Conservation (phyloP, 306 rosid species). For the Trifolium fragiferum region DNA sequence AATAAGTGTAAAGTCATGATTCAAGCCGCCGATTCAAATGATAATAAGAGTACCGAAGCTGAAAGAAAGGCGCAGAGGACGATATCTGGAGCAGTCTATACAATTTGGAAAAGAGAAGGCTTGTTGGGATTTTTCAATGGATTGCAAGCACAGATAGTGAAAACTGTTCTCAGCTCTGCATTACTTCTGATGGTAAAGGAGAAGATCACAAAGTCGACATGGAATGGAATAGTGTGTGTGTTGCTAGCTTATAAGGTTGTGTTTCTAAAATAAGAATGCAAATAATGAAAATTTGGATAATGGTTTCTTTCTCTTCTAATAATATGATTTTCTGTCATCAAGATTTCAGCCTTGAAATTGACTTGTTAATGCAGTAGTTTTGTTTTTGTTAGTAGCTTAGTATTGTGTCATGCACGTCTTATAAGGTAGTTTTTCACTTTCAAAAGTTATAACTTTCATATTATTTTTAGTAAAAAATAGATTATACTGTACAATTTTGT, state of each 20-base stretch:
- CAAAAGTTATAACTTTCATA: too few species aligned
- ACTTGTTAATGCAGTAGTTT: conserved; percentile 4
- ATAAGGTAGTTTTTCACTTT: too few species aligned
- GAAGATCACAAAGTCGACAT: conserved; percentile 80
- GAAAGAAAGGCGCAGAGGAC: conserved; percentile 63
- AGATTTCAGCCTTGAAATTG: conserved; percentile 17
- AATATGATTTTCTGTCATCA: neutral
- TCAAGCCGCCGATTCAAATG: conserved; percentile 78
- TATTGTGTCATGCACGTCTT: conserved; percentile 37
- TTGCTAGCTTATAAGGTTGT: conserved; percentile 17
- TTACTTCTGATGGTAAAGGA: conserved; percentile 92
- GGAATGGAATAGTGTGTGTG: conserved; percentile 48
- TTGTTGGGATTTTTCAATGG: conserved; percentile 88
- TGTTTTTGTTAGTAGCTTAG: conserved; percentile 22
- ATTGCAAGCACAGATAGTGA: conserved; percentile 83
- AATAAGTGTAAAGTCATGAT: conserved; percentile 88
- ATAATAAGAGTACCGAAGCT: conserved; percentile 50
- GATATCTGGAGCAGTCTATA: conserved; percentile 66
- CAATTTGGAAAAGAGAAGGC: conserved; percentile 87
- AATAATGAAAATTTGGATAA: conserved; percentile 27
- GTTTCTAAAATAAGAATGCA: conserved; percentile 29
- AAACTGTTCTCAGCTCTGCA: conserved; percentile 91
- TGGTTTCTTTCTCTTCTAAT: conserved; percentile 12
- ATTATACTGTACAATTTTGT: too few species aligned
- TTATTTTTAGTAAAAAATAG: too few species aligned